Conservation (phyloP, 805 yeast species). For the Candida ipomoeae region DNA sequence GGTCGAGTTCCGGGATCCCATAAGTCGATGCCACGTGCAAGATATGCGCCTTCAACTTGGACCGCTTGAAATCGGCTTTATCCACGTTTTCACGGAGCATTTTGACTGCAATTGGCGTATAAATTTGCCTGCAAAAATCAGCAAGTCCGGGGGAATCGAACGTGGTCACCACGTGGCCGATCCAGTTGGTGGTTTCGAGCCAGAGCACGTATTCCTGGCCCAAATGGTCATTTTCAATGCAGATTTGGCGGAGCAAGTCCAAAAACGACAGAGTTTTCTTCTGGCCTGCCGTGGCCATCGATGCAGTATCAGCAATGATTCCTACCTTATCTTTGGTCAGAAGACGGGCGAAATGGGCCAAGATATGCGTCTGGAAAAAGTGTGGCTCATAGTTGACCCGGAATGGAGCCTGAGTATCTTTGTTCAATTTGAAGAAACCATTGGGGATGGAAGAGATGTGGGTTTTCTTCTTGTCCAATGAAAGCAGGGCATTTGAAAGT, state of each 20-base stretch:
- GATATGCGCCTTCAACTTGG: slow-evolving; percentile 35
- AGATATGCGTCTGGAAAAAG: slow-evolving; percentile 37
- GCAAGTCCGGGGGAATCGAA: slow-evolving; percentile 27
- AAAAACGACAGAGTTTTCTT: slow-evolving; percentile 41
- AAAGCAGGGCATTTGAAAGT: not conserved
- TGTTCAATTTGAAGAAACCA: slow-evolving; percentile 45
- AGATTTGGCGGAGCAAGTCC: slow-evolving; percentile 33
- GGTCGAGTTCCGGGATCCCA: slow-evolving; percentile 35
- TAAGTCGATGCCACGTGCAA: slow-evolving; percentile 39
- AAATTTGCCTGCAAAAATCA: slow-evolving; percentile 32
- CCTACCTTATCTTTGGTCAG: slow-evolving; percentile 51
- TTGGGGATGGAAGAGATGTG: slow-evolving; percentile 5
- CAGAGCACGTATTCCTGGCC: slow-evolving; percentile 48
- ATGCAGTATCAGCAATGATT: slow-evolving; percentile 48
- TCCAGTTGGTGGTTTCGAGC: slow-evolving; percentile 46
- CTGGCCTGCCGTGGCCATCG: slow-evolving; percentile 47
- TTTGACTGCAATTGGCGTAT: slow-evolving; percentile 27
- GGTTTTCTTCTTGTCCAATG: slow-evolving; percentile 20
- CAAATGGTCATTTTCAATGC: slow-evolving; percentile 22
- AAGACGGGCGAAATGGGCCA: slow-evolving; percentile 34
- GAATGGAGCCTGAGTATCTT: slow-evolving; percentile 48
- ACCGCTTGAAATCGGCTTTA: slow-evolving; percentile 24
- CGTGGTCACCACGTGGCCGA: slow-evolving; percentile 30
- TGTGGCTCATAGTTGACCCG: slow-evolving; percentile 49
- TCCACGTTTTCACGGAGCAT: slow-evolving; percentile 17